phyloP scores from a whole-genome alignment of 257 asterid species.

The Gentiana straminea region DNA sequence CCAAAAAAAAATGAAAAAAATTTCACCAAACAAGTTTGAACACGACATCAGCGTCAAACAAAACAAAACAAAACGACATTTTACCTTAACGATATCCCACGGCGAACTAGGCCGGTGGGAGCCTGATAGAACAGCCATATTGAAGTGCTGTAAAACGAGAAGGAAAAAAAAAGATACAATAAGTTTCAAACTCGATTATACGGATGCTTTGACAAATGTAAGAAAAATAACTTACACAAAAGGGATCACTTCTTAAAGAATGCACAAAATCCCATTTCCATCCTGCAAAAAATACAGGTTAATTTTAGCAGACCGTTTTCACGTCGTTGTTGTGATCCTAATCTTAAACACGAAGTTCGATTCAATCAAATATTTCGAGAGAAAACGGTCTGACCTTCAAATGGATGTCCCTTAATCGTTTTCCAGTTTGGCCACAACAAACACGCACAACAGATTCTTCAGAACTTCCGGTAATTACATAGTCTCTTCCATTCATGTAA shows the following conservation, averaged over 20 bases:
- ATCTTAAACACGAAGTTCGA: neutral
- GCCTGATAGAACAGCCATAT: conserved; percentile 64
- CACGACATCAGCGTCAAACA: no score
- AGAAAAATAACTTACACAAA: conserved; percentile 39
- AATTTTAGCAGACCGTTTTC: neutral
- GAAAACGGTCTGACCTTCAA: conserved; percentile 37
- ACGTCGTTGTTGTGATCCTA: no score
- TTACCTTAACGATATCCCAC: conserved; percentile 57
- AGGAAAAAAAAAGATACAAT: neutral
- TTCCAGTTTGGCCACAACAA: conserved; percentile 74
- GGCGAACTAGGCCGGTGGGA: conserved; percentile 36
- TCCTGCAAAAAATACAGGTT: conserved; percentile 27
- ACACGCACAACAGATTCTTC: conserved; percentile 56
- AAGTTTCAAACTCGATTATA: neutral
- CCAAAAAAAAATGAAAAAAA: neutral
- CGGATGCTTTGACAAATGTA: neutral
- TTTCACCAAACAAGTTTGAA: neutral
- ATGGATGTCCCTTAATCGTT: conserved; percentile 46
- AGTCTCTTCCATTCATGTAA: conserved; percentile 80
- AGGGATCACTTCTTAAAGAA: conserved; percentile 77
- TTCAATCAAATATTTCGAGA: neutral
- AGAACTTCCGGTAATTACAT: conserved; percentile 67
- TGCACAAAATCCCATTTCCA: conserved; percentile 43
- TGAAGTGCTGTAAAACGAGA: conserved; percentile 42
- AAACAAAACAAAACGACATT: neutral